Percentiles rank a stretch among this genome's conserved stretches.
phyloP scores from a whole-genome alignment of 225 moss, liverwort and hornwort species.

The Lunularia cruciata region DNA sequence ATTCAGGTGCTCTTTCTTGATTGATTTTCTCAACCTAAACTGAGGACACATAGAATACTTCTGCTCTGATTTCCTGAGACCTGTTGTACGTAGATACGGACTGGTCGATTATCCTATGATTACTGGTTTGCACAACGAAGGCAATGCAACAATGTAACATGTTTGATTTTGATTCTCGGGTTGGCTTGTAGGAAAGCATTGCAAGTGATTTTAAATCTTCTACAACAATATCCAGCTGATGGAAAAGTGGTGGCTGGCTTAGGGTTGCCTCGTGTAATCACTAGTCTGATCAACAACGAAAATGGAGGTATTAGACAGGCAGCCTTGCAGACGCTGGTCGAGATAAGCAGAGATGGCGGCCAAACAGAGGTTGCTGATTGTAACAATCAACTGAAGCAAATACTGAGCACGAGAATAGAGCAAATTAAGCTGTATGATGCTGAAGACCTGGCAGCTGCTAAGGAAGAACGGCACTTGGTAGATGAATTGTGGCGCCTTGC shows the following conservation, averaged over 20 bases:
- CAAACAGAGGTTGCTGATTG: constrained; percentile 43
- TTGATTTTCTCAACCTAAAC: too few relatives aligned
- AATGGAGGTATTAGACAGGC: constrained; percentile 82
- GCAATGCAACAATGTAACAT: too few relatives aligned
- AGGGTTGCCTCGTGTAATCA: constrained; percentile 62
- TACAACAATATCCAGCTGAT: constrained; percentile 73
- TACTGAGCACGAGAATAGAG: constrained; percentile 57
- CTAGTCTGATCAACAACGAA: constrained; percentile 51
- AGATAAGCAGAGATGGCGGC: constrained; percentile 48
- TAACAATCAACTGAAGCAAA: constrained; percentile 52
- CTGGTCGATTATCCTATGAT: too few relatives aligned
- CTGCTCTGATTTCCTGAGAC: too few relatives aligned
- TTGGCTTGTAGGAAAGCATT: constrained; percentile 82
- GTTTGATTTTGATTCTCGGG: too few relatives aligned
- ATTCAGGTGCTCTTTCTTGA: too few relatives aligned
- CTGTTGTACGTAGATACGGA: too few relatives aligned
- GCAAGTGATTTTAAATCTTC: constrained; percentile 82
- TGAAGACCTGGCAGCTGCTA: constrained; percentile 72
- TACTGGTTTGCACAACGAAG: too few relatives aligned
- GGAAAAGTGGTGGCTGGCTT: constrained; percentile 70
- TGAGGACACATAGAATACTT: too few relatives aligned
- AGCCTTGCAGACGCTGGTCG: constrained; percentile 63
- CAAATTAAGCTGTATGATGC: constrained; percentile 50
- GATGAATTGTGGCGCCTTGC: constrained; percentile 74
- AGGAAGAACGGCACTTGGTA: constrained; percentile 73